Evolutionary conservation across 2,329 filamentous ascomycete genomes (phyloP).

Genomic region (Lachnellula occidentalis): DNA sequence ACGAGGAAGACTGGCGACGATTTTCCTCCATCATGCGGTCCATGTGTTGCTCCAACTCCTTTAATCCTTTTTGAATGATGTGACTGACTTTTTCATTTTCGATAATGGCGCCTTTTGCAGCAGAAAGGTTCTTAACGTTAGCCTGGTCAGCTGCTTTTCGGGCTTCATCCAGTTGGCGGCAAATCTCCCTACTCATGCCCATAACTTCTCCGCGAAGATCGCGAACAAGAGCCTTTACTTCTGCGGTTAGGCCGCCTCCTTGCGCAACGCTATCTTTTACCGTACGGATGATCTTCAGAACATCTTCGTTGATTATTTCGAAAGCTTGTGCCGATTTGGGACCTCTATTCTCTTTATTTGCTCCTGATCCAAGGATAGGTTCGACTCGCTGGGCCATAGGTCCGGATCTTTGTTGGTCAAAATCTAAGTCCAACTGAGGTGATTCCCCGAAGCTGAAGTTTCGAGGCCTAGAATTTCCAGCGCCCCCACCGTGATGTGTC

Average conservation of each 20-base stretch:
- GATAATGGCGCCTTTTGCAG: constrained; percentile 41
- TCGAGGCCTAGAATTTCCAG: constrained; percentile 19
- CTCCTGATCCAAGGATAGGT: constrained; percentile 21
- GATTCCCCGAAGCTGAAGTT: constrained; percentile 32
- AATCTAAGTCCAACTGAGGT: constrained; percentile 33
- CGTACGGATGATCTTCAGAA: constrained; percentile 74
- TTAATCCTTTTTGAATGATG: constrained; percentile 74
- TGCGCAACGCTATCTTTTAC: constrained; percentile 90
- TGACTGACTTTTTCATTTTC: constrained; percentile 66
- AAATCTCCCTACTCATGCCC: constrained; percentile 89
- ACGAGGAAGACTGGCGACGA: constrained; percentile 60
- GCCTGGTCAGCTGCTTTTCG: constrained; percentile 25
- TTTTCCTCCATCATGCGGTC: constrained; percentile 73
- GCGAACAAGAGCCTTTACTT: constrained; percentile 84
- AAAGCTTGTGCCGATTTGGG: constrained; percentile 36
- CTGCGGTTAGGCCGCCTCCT: constrained; percentile 81
- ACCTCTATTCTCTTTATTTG: constrained; percentile 25
- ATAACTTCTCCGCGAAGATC: constrained; percentile 89
- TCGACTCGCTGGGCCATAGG: constrained; percentile 29
- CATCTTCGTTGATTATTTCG: constrained; percentile 67
- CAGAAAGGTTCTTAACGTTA: constrained; percentile 35
- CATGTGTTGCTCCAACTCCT: constrained; percentile 80
- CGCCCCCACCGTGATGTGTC: constrained; percentile 33
- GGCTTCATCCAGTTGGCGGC: constrained; percentile 74
- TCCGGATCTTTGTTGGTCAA: constrained; percentile 33